Evolutionary conservation across 2,329 filamentous ascomycete genomes (phyloP), one percentile per base, ranked within the genome.

Genomic region (Aaosphaeria arxii): DNA sequence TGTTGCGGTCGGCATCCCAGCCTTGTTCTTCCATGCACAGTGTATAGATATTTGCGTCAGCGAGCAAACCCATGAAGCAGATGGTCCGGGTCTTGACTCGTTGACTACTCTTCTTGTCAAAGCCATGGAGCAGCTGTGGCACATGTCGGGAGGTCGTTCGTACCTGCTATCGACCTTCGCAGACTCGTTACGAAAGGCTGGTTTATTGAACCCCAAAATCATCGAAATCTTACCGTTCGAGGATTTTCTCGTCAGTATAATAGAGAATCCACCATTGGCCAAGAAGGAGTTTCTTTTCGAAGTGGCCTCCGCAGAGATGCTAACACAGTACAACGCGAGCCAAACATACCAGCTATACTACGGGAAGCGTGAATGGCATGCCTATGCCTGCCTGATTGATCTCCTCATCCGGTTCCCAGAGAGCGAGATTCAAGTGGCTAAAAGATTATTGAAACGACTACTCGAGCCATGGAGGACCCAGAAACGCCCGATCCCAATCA

Each of bases 271-370:
- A 11, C 74, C 75, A 4, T 54, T 61, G 6, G 66, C 72, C 3
- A 73, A 70, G 28, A 54, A 70, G 0, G 76, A 79, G 45, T 72
- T 76, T 13, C 58, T 72, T 11, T 69, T 77, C 33, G 76, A 79
- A 51, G 70, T 72, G 6, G 66, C 69, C 5, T 63, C 70, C 2
- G 66, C 70, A 2, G 57, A 64, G 11, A 64, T 64, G 30, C 57
- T 70, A 1, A 52, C 70, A 39, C 45, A 48, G 13, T 56, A 67
- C 28, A 47, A 63, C 17, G 58, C 66, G 2, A 62, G 64, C 32
- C 56, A 69, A 30, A 63, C 59, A 5, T 75, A 74, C 50, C 56
- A 63, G 4, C 68, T 65, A 5, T 78, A 77, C 52, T 78, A 76
- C 42, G 74, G 74, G 3, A 52, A 64, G 17, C 65, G 70, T 6